Base-by-base conservation (phyloP, 441 rosid genomes). In the Bocquillonia castaneifolia region DNA sequence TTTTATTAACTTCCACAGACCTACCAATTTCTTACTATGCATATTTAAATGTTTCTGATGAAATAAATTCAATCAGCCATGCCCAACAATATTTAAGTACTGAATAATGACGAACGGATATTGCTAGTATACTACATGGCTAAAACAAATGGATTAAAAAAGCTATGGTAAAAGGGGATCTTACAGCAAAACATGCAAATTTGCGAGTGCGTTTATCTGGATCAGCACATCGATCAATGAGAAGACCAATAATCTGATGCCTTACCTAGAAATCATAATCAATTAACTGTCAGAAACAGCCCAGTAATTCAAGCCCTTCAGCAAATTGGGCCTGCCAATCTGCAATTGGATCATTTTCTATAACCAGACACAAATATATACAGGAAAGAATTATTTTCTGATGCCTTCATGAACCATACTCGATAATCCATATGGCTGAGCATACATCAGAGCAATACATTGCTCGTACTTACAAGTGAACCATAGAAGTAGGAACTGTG, bases 131-230 rank as follows among this genome's bases (percentile, higher is more conserved):
- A 12, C 51, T 22, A 55, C 52, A 42, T 31, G 57, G 48, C 47
- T 5, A 6, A 64, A 64, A 14, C 5, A 3, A 55, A 50, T 23
- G 39, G 39, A 25, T 37, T 8, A 66, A 40, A 28, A 39, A 9
- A 25, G 4, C 22, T 12, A 31, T n/a, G 10, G 51, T 13, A 42
- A 71, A 53, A 68, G 61, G 42, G 72, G 71, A 59, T 63, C 78
- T 81, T 92, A 94, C 99, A 58, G 98, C 96, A 81, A 95, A 95
- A 78, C 99, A 95, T 26, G 99, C 99, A 66, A 90, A 95, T 76
- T 95, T 95, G 78, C 94, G 77, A 10, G 99, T 92, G 56, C 97
- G 85, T 86, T 80, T 88, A 85, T 95, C 99, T 32, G 91, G 83
- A 84, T 95, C 99, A 65, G 96, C 88, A 72, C 99, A 95, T 37